These are phyloP conservation scores for Lachancea fermentati DNA, from an alignment of 805 yeast genomes.

Conservation along the genomic window DNA sequence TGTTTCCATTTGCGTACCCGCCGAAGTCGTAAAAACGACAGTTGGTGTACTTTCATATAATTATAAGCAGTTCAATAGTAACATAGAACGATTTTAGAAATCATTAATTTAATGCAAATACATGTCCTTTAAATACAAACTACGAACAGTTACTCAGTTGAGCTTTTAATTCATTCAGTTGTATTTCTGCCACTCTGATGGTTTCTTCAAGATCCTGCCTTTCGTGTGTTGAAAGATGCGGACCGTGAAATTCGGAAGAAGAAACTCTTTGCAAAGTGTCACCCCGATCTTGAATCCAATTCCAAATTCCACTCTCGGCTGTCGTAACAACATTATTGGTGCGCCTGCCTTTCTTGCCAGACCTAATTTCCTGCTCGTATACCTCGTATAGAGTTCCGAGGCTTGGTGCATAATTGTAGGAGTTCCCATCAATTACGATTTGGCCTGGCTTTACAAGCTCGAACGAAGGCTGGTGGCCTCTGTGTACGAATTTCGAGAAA, in stretches of 20 bases:
- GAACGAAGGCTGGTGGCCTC: slow-evolving; percentile 1
- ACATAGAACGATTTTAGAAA: too few species aligned
- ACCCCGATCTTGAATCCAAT: slow-evolving; percentile 55
- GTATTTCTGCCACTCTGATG: slow-evolving; percentile 23
- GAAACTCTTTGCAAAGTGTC: slow-evolving; percentile 10
- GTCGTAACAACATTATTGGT: slow-evolving; percentile 30
- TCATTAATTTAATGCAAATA: too few species aligned
- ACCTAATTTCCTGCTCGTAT: slow-evolving; percentile 23
- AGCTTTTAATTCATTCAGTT: slow-evolving; percentile 22
- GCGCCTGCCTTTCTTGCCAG: slow-evolving; percentile 10
- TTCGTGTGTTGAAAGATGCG: slow-evolving; percentile 10
- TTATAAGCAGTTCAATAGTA: too few species aligned
- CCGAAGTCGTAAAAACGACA: not conserved
- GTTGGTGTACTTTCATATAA: too few species aligned
- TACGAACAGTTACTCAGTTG: not conserved
- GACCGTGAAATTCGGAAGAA: slow-evolving; percentile 2
- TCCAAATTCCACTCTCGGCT: slow-evolving; percentile 63
- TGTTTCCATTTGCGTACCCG: not conserved
- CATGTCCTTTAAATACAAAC: not conserved
- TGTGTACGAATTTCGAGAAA: not conserved
- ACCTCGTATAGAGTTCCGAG: slow-evolving; percentile 32
- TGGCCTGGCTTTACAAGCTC: slow-evolving; percentile 21
- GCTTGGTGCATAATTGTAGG: slow-evolving; percentile 39
- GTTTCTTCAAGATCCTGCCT: slow-evolving; percentile 25
- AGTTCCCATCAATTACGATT: slow-evolving; percentile 32